Evolutionary conservation across 148 eudicot species (phyloP), one percentile per base, ranked within the genome.

Genomic region (Rhododendron vialii): DNA sequence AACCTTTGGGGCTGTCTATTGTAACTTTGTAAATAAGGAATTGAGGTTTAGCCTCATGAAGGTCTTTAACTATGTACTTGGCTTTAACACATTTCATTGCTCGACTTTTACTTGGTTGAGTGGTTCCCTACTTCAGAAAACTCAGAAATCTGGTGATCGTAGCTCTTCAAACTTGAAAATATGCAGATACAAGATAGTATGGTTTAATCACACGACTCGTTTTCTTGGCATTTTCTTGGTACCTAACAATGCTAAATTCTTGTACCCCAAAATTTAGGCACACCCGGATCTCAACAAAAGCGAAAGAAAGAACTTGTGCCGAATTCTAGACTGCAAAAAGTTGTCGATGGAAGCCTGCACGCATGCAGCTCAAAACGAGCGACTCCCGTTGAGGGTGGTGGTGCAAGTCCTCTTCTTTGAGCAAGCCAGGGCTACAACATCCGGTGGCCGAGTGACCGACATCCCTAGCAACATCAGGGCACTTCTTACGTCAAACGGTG

Each of bases 391-490:
- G 8, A 57, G 83, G 61, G 76, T 85, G 0, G 73, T 78, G 14
- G 82, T 85, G 26, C 86, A 78, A 78, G 86, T 85, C 24, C 86
- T 85, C 43, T 85, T 78, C 86, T 85, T 59, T 36, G 82, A 85
- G 45, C 86, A 85, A 48, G 63, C 95, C 18, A 88, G 96, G 71
- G 87, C 93, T 12, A 89, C 96, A 35, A 90, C 87, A 89, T 69
- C 91, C 14, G 92, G 95, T 18, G 94, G 90, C 69, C 90, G 89
- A 84, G 87, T 90, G 4, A 77, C 93, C 7, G 91, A 94, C 45
- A 81, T 95, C 4, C 96, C 98, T 41, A 87, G 90, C 38, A 88
- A 94, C 89, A 93, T 94, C 71, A 93, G 94, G 88, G 97, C 96
- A n/a, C 86, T 95, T 80, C 87, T 95, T 35, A 91, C 90, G 5